Base-by-base conservation (phyloP, 2,329 filamentous ascomycete genomes). In the Escovopsis sp. region DNA sequence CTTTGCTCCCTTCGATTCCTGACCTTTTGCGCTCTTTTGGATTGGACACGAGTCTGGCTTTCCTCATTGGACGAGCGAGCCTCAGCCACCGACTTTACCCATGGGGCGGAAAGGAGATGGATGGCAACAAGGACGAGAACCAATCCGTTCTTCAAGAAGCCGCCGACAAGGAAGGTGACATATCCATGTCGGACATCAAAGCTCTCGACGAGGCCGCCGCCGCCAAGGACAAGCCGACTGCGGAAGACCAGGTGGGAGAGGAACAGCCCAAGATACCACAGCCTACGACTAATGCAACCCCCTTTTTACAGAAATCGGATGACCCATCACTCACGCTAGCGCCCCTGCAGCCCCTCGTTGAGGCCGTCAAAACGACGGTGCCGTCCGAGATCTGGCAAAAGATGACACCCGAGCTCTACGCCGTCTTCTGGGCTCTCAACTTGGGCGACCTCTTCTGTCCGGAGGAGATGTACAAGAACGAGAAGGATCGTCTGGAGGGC, bases 361-460 rank as follows among this genome's bases (percentile, higher is more conserved):
- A 82, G 8, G 71, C 77, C 28, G 72, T 94, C 15, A 73, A 75
- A 45, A 64, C 67, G 6, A 65, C 73, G 0, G 58, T 85, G 10
- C 74, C 82, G 1, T 61, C 73, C 2, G 71, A 76, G 7, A 73
- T 78, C 5, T 86, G 81, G 70, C 67, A 75, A 10, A 75, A 75
- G 40, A 73, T 95, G 41, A 87, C 78, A 36, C 70, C 86, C 1
- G 78, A 84, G 28, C 89, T 95, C 58, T 95, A 86, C 55, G 77
- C 84, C 36, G 84, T 83, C 0, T 98, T 98, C 62, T 98, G 91
- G 91, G 81, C 88, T 40, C 69, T 95, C 11, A 80, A 86, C 26
- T 72, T 93, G 3, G 79, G 83, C 38, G 89, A 98, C 57, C 68
- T 95, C 44, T 75, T 77, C 44, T 78, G 88, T 48, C 84, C 85